Conservation (phyloP, 352 stramenopile genomes). For the Phytophthora pluvialis region DNA sequence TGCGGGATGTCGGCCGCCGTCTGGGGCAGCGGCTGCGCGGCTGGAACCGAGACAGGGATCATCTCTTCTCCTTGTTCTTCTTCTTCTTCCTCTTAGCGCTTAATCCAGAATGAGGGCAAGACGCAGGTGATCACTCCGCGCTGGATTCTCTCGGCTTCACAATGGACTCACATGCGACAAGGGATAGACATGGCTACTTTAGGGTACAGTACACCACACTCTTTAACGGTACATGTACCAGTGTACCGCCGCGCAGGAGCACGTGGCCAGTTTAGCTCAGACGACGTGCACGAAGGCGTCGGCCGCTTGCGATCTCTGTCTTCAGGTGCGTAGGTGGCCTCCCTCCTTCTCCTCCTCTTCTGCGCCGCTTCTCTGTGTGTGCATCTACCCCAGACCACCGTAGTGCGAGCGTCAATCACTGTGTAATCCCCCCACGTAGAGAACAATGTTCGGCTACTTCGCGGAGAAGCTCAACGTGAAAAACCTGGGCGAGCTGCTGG, state of each 20-base stretch:
- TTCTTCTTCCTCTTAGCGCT: neutral
- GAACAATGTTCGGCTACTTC: slow-evolving; percentile 87
- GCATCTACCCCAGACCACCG: slow-evolving; percentile 6
- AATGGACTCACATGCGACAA: neutral
- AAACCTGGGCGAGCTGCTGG: slow-evolving; percentile 88
- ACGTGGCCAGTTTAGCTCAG: slow-evolving; percentile 23
- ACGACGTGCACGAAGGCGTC: slow-evolving; percentile 3
- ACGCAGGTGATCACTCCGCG: slow-evolving; percentile 1
- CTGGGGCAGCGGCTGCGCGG: slow-evolving; percentile 34
- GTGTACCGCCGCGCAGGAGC: slow-evolving; percentile 5
- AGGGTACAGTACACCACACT: neutral
- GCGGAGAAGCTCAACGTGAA: slow-evolving; percentile 91
- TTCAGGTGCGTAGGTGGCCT: slow-evolving; percentile 14
- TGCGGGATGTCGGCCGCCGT: slow-evolving; percentile 38
- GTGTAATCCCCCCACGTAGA: neutral
- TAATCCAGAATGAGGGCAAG: slow-evolving; percentile 15
- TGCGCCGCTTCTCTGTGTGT: slow-evolving; percentile 10
- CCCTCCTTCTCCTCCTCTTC: neutral
- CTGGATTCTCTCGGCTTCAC: slow-evolving; percentile 21
- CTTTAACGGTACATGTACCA: neutral
- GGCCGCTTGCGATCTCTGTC: neutral
- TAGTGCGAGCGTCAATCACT: slow-evolving; percentile 2
- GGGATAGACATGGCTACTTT: slow-evolving; percentile 19
- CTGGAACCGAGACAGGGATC: slow-evolving; percentile 24
- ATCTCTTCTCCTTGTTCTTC: slow-evolving; percentile 20